These are phyloP conservation scores for Colletotrichum sp. DNA, from an alignment of 2,329 filamentous ascomycete species.

Conservation along the genomic window DNA sequence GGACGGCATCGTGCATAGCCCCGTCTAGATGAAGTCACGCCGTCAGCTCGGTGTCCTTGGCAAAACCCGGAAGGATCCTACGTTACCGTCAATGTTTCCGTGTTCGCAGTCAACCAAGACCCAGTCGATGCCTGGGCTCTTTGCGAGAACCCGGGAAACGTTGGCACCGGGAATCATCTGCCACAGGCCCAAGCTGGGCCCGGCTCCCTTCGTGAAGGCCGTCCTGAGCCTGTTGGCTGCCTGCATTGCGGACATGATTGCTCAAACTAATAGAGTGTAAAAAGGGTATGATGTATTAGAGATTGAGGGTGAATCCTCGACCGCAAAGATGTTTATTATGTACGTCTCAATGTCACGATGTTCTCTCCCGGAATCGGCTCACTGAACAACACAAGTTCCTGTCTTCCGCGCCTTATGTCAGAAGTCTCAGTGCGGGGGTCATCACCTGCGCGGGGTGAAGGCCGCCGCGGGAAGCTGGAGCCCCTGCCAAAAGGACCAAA, in stretches of 20 bases:
- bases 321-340: not conserved
- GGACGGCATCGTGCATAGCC: constrained; percentile 59
- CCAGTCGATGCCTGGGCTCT: constrained; percentile 68
- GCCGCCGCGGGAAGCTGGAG: not conserved
- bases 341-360: not conserved
- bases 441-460: not conserved
- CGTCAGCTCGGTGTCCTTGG: not conserved
- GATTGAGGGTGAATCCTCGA: not conserved
- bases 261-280: not conserved
- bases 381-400: not conserved
- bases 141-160: constrained; percentile 63
- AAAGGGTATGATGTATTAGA: not conserved
- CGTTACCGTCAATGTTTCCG: constrained; percentile 56
- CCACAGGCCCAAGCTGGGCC: constrained; percentile 62
- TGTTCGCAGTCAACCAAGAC: constrained; percentile 65
- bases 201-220: constrained; percentile 50
- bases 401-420: not conserved
- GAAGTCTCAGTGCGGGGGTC: not conserved
- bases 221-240: constrained; percentile 53
- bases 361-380: not conserved
- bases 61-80: constrained; percentile 23
- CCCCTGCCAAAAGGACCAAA: not conserved
- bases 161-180: constrained; percentile 68
- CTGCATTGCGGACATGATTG: constrained; percentile 38
- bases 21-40: constrained; percentile 35